Base-by-base conservation (phyloP, 1,139 yeast species). In the Suhomyces guaymorum region DNA sequence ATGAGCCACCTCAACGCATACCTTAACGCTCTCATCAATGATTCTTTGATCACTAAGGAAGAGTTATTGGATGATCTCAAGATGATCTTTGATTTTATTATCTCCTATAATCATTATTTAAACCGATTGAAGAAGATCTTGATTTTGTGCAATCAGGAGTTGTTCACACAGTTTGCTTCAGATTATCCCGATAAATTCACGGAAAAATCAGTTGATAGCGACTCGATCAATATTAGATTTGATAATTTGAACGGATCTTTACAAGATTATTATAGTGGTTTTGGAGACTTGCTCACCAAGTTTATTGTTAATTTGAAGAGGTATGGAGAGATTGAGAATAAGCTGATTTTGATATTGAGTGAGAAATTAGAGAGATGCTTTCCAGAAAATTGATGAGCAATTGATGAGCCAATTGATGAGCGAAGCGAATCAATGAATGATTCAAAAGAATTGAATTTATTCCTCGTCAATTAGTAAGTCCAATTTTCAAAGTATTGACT, bases 31-130 rank as follows among this genome's bases (percentile, higher is more conserved):
- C 70, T 84, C 18, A 59, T 87, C 49, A 74, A 80, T 44, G 87
- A 82, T 44, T 77, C 89, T 16, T 70, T 85, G 53, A 64, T 87
- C 33, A 82, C 92, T 1, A 78, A 80, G 38, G 72, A 76, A 16
- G 72, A 69, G 30, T 60, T 84, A 32, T 63, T 84, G 31, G 63
- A 69, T 32, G 63, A 75, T 8, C 63, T 75, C 14, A 68, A 71
- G 43, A 61, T 58, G 28, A 50, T 78, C 37, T 59, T 77, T 33
- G 70, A 72, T 23, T 61, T 75, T 24, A 63, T 78, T 11, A 59
- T 79, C 13, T 72, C 72, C 53, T 84, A 70, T 53, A 78, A 80
- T 43, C 70, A 73, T 41, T 80, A 77, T 46, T 55, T 80, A 35
- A 57, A 65, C 43, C 70, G 80, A 27, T 61, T 81, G 43, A 73